phyloP scores from a whole-genome alignment of 1,139 yeast species.

The Candida glucosophila region DNA sequence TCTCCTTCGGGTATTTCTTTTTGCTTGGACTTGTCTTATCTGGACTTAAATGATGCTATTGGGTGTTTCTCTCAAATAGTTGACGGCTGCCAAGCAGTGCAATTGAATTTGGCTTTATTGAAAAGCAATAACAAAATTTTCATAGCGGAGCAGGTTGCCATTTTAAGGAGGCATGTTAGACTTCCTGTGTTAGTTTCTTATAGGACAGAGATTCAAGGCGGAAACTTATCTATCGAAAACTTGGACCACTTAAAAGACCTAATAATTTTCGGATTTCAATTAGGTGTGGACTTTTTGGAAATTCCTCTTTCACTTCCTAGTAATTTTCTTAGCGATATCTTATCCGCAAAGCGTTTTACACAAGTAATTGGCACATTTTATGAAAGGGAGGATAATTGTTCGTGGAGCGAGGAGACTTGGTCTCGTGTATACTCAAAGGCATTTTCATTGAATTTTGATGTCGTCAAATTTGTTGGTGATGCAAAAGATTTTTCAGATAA shows the following conservation, averaged over 20 bases:
- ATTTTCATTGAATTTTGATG: conserved; percentile 54
- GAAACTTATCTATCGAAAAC: conserved; percentile 22
- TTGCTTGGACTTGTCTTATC: conserved; percentile 64
- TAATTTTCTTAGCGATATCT: conserved; percentile 19
- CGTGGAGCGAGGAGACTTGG: conserved; percentile 73
- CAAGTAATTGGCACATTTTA: conserved; percentile 78
- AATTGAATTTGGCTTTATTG: conserved; percentile 70
- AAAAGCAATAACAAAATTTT: conserved; percentile 39
- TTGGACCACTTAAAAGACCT: conserved; percentile 40
- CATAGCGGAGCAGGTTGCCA: conserved; percentile 69
- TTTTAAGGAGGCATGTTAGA: conserved; percentile 49
- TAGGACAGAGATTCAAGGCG: conserved; percentile 61
- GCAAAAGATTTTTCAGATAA: conserved; percentile 65
- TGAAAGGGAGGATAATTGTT: conserved; percentile 52
- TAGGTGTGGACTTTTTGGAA: conserved; percentile 52
- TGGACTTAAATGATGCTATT: conserved; percentile 38
- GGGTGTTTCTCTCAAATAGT: conserved; percentile 45
- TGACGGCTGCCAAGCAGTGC: conserved; percentile 74
- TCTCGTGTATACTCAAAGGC: conserved; percentile 64
- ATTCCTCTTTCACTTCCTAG: conserved; percentile 40
- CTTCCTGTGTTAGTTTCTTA: conserved; percentile 74
- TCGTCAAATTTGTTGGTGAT: conserved; percentile 76
- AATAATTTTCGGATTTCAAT: conserved; percentile 55
- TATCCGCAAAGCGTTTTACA: conserved; percentile 44
- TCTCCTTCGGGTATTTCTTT: conserved; percentile 54